Base-by-base conservation (phyloP, 495 filamentous ascomycete genomes). In the Aspergillus sparsus region DNA sequence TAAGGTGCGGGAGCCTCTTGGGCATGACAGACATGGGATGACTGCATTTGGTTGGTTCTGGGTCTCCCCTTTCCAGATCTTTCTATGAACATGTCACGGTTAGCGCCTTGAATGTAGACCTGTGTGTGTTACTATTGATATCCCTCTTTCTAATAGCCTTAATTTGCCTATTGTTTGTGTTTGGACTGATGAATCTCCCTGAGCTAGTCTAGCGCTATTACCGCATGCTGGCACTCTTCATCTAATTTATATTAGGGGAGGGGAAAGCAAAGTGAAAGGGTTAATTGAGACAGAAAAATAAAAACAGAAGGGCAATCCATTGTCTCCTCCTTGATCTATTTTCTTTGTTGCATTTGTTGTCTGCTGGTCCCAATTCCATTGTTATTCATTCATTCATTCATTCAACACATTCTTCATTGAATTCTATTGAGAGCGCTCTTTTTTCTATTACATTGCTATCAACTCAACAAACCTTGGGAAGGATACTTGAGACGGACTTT, bases 21-120 rank as follows among this genome's bases (percentile, higher is more conserved):
- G 15, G 10, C 15, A 54, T 18, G 52, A 18, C 15, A 10, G 11
- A n/a, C n/a, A n/a, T n/a, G n/a, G n/a, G n/a, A n/a, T n/a, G n/a
- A 4, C 18, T 44, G 10, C 41, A 5, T 60, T 61, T 57, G 56
- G 65, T 68, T 68, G 66, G 66, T 50, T 58, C 41, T 61, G 21
- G 39, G 35, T 12, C n/a, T 33, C 35, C 37, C 49, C 33, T 63
- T 58, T 53, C 27, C n/a, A 53, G 51, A 55, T 42, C 51, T 51
- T 41, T 46, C 18, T 41, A 34, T 61, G 47, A 37, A 49, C 46
- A 52, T 47, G 57, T 63, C 32, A 36, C 49, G 41, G 33, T 57
- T 61, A 47, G 61, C 64, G 64, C 61, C 45, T 10, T 53, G 13
- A 49, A 37, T 27, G 51, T 33, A 57, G 53, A 33, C 52, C 46